phyloP scores from a whole-genome alignment of 352 stramenopile genomes.

The Thalassiosira mediterranea region DNA sequence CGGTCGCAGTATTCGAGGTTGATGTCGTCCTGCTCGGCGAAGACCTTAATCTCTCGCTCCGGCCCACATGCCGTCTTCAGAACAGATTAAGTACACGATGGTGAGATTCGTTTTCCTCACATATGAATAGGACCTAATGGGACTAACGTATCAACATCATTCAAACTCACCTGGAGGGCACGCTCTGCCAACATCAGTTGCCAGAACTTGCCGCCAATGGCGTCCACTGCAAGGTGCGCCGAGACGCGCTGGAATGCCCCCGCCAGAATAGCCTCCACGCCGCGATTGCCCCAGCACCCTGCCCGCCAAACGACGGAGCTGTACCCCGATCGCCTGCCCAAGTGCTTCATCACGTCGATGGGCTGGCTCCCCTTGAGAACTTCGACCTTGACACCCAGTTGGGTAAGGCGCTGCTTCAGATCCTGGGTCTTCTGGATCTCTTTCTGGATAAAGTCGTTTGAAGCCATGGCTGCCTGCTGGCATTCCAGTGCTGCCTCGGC shows the following conservation, averaged over 20 bases:
- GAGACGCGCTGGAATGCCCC: constrained; percentile 81
- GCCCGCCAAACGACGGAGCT: constrained; percentile 79
- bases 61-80: constrained; percentile 64
- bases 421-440: constrained; percentile 73
- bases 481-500: constrained; percentile 61
- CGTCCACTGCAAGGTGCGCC: constrained; percentile 80
- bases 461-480: constrained; percentile 63
- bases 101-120: background rate
- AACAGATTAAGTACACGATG: background rate
- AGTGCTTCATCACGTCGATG: constrained; percentile 82
- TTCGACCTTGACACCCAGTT: constrained; percentile 71
- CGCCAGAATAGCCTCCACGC: constrained; percentile 69
- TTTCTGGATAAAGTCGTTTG: constrained; percentile 70
- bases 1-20: constrained; percentile 82
- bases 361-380: constrained; percentile 69
- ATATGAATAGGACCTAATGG: background rate
- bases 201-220: constrained; percentile 81
- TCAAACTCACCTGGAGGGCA: constrained; percentile 64
- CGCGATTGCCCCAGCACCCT: constrained; percentile 79
- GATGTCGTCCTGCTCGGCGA: constrained; percentile 78
- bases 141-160: background rate
- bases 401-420: constrained; percentile 61
- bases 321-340: constrained; percentile 76
- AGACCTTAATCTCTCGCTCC: constrained; percentile 80
- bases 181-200: constrained; percentile 82